Base-by-base conservation (phyloP, 2,329 filamentous ascomycete species). In the Apiospora pterosperma region DNA sequence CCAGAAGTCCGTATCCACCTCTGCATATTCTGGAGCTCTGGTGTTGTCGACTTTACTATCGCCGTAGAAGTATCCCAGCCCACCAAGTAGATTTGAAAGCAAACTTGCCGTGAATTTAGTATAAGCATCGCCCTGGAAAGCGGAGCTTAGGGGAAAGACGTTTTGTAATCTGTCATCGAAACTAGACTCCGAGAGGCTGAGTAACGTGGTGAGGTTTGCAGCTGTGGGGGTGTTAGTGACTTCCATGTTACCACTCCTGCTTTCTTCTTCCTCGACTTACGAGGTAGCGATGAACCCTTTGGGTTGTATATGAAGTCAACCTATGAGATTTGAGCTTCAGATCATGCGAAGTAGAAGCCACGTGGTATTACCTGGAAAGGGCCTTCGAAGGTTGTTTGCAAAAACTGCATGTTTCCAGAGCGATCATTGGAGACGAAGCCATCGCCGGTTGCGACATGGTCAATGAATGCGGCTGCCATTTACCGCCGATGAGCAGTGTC, bases 1-100 rank as follows among this genome's bases (percentile, higher is more conserved):
- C 94, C 95, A 97, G 79, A 98, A 98, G 0, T 92, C 91, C 77
- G 98, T 96, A 65, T 93, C 92, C 68, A 96, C 93, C 79, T 99
- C 96, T 11, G 97, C 93, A 70, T 98, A 98, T 72, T 97, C 95
- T 10, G 90, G 82, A 21, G 93, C 92, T 72, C 95, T 92, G 0
- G 94, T 97, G 41, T 93, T 90, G 75, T 99, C 96, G 62, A 97
- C 92, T 23, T 97, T 80, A 38, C 93, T 90, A 65, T 96, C 85
- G 44, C 96, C 96, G 72, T 96, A 87, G 80, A 99, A 99, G 79
- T 97, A 98, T 11, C 96, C 96, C 71, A 98, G 92, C 59, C 96
- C 96, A 64, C 96, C 96, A 39, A 97, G 84, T 39, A 99, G 82
- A 76, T 98, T 99, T 1, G 95, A 97, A 70, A 99, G 92, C 83